These are phyloP conservation scores for Aspergillus sparsus DNA, from an alignment of 495 filamentous ascomycete species.

Conservation along the genomic window DNA sequence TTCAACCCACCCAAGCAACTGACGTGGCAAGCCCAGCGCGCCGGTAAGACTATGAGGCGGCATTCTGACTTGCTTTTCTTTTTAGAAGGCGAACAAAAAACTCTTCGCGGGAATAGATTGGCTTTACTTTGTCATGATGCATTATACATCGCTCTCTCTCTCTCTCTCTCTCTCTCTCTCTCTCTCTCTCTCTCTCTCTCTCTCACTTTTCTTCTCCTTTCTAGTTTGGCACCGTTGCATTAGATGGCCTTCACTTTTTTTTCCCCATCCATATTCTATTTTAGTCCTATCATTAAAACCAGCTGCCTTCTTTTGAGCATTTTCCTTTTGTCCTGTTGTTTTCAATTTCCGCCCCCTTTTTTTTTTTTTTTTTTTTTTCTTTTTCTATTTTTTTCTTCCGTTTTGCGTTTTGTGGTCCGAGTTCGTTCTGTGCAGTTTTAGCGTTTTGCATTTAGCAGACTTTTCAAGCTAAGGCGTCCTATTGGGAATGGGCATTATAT, in stretches of 20 bases:
- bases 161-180: too few relatives aligned
- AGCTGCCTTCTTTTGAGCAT: too few relatives aligned
- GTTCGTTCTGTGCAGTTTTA: slow-evolving; percentile 32
- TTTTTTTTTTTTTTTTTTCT: slow-evolving; percentile 9
- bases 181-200: too few relatives aligned
- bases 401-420: neutral
- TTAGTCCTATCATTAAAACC: too few relatives aligned
- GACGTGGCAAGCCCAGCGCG: slow-evolving; percentile 19
- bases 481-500: slow-evolving; percentile 22
- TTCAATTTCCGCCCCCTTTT: neutral
- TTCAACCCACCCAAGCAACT: slow-evolving; percentile 8
- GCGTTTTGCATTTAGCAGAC: slow-evolving; percentile 38
- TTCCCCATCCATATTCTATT: too few relatives aligned
- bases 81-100: neutral
- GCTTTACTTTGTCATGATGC: too few relatives aligned
- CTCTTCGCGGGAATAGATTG: too few relatives aligned
- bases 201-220: too few relatives aligned
- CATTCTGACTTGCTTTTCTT: neutral
- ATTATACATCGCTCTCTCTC: too few relatives aligned
- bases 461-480: slow-evolving; percentile 23
- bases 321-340: too few relatives aligned
- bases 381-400: slow-evolving; percentile 20
- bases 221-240: too few relatives aligned
- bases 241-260: too few relatives aligned
- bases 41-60: neutral